Percentiles rank a stretch among this genome's conserved stretches.
These are phyloP conservation scores for Isabelozyma rhagii DNA, from an alignment of 805 yeast genomes.

Conservation along the genomic window DNA sequence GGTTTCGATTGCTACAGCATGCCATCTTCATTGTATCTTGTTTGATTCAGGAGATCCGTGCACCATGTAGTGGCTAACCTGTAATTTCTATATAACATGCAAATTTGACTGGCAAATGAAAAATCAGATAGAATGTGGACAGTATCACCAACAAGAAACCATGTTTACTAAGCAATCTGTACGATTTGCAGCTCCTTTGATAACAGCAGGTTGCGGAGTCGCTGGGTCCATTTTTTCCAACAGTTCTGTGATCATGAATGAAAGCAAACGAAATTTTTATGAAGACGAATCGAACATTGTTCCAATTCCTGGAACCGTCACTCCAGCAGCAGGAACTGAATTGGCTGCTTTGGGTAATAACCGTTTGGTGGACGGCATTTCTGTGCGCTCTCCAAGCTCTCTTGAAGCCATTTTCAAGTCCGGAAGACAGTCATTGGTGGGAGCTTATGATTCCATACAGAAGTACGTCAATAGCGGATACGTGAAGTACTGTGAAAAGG, in stretches of 20 bases:
- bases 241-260: conserved; percentile 8
- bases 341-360: conserved; percentile 45
- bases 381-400: conserved; percentile 49
- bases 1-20: too few relatives aligned
- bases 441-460: conserved; percentile 20
- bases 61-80: neutral
- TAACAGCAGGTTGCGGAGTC: neutral
- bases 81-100: neutral
- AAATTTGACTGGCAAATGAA: neutral
- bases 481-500: conserved; percentile 51
- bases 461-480: conserved; percentile 46
- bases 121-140: neutral
- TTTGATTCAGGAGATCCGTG: neutral
- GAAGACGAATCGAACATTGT: conserved; percentile 45
- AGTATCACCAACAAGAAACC: neutral
- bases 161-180: conserved; percentile 4
- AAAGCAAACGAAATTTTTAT: conserved; percentile 41
- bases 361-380: conserved; percentile 51
- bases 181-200: conserved; percentile 1
- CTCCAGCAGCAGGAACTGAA: conserved; percentile 42
- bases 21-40: too few relatives aligned
- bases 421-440: conserved; percentile 44
- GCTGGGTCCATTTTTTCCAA: neutral
- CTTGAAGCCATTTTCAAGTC: conserved; percentile 48
- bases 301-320: conserved; percentile 50